Conservation (phyloP, 2,329 filamentous ascomycete species). For the Botrytis fragariae region DNA sequence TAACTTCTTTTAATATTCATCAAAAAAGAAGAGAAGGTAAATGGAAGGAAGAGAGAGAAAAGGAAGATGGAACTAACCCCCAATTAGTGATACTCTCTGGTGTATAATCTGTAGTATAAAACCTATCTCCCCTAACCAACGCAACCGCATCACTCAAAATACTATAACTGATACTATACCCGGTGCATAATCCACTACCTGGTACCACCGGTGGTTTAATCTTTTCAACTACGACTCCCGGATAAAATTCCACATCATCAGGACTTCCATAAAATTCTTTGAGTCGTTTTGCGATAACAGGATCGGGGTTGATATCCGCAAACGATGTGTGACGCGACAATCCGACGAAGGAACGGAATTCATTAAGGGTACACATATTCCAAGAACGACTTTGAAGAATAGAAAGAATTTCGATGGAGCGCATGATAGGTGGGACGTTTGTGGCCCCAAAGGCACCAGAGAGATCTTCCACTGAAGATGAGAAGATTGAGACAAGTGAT, state of each 20-base stretch:
- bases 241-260: constrained; percentile 64
- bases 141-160: constrained; percentile 59
- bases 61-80: constrained; percentile 57
- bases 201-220: constrained; percentile 51
- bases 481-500: constrained; percentile 69
- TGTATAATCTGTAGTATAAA: constrained; percentile 51
- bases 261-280: constrained; percentile 62
- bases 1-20: not conserved
- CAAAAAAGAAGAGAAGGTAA: not conserved
- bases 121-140: constrained; percentile 56
- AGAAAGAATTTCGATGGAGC: constrained; percentile 48
- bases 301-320: constrained; percentile 47
- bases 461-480: constrained; percentile 50
- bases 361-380: constrained; percentile 40
- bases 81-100: constrained; percentile 76
- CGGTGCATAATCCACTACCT: constrained; percentile 52
- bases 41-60: not conserved
- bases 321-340: constrained; percentile 49
- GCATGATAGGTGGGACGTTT: constrained; percentile 47
- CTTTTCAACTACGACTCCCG: constrained; percentile 62
- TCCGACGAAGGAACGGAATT: constrained; percentile 52
- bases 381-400: constrained; percentile 47
- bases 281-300: constrained; percentile 53
- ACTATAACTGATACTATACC: constrained; percentile 53
- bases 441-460: constrained; percentile 52